Conservation (phyloP, 805 yeast genomes). For the Millerozyma acaciae region DNA sequence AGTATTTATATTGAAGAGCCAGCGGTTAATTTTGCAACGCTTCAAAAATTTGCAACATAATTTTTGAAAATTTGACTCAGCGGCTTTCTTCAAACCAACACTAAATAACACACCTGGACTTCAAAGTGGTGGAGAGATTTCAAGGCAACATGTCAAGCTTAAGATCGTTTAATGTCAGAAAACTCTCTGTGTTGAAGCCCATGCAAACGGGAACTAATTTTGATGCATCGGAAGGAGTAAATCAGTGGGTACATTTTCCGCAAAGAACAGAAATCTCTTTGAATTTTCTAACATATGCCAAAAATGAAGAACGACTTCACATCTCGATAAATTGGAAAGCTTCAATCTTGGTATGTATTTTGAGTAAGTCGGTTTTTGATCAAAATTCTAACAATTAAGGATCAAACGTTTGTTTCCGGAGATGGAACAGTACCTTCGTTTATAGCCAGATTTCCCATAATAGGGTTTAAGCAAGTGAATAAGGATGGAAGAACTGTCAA, state of each 20-base stretch:
- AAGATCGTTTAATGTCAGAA: conserved; percentile 7
- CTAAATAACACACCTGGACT: too few species aligned
- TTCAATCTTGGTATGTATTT: conserved; percentile 9
- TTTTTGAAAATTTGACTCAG: too few species aligned
- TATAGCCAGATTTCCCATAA: conserved; percentile 21
- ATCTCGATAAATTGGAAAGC: conserved; percentile 18
- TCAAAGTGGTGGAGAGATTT: too few species aligned
- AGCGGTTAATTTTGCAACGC: too few species aligned
- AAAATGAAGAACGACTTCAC: conserved; percentile 5
- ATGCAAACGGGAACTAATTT: background rate
- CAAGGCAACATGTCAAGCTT: background rate
- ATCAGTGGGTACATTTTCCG: conserved; percentile 29
- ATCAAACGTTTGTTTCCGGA: conserved; percentile 7
- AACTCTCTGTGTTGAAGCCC: conserved; percentile 5
- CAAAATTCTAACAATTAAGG: conserved; percentile 7
- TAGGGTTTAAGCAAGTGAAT: conserved; percentile 25
- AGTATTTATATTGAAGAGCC: too few species aligned
- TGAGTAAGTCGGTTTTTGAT: conserved; percentile 1
- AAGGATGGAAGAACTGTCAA: conserved; percentile 15
- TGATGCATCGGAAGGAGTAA: background rate
- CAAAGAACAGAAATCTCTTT: conserved; percentile 22
- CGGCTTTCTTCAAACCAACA: too few species aligned
- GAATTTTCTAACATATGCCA: conserved; percentile 10
- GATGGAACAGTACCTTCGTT: conserved; percentile 11
- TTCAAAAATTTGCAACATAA: too few species aligned